Evolutionary conservation across 2,329 filamentous ascomycete genomes (phyloP).

Genomic region (Fusarium sp.): DNA sequence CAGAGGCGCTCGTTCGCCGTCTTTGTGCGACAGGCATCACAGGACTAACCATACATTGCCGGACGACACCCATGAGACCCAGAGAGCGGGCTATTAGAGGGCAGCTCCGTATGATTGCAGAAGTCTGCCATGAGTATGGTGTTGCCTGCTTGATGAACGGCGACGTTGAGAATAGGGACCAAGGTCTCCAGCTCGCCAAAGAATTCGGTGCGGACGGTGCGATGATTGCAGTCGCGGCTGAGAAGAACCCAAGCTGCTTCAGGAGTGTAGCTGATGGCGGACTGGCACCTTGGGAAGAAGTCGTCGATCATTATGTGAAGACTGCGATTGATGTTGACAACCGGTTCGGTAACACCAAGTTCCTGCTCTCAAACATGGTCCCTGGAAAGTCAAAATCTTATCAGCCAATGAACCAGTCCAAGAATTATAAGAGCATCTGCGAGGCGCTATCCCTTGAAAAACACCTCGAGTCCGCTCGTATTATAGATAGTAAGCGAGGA

Average conservation of each 20-base stretch:
- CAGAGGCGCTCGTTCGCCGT: slow-evolving; percentile 78
- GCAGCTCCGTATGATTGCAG: slow-evolving; percentile 84
- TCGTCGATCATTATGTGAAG: slow-evolving; percentile 79
- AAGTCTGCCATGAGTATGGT: slow-evolving; percentile 82
- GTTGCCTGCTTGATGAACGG: slow-evolving; percentile 97
- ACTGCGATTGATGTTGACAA: slow-evolving; percentile 82
- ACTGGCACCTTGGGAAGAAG: slow-evolving; percentile 76
- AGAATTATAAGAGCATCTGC: slow-evolving; percentile 77
- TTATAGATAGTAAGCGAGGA: slow-evolving; percentile 71
- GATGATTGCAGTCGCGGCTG: slow-evolving; percentile 96
- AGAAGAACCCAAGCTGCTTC: slow-evolving; percentile 92
- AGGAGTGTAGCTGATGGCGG: slow-evolving; percentile 75
- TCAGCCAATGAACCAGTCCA: slow-evolving; percentile 69
- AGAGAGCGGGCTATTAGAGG: slow-evolving; percentile 86
- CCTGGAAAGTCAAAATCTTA: slow-evolving; percentile 78
- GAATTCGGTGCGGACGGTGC: slow-evolving; percentile 91
- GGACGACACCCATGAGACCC: slow-evolving; percentile 94
- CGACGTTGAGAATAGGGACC: slow-evolving; percentile 80
- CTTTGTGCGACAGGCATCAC: slow-evolving; percentile 91
- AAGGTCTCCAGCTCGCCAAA: slow-evolving; percentile 75
- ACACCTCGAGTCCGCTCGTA: slow-evolving; percentile 70
- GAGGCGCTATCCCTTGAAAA: slow-evolving; percentile 71
- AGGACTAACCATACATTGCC: slow-evolving; percentile 92
- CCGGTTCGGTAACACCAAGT: slow-evolving; percentile 93
- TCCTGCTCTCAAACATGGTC: slow-evolving; percentile 83